These are phyloP conservation scores for Phytophthora brassicae DNA, from an alignment of 352 stramenopile species.

Conservation along the genomic window DNA sequence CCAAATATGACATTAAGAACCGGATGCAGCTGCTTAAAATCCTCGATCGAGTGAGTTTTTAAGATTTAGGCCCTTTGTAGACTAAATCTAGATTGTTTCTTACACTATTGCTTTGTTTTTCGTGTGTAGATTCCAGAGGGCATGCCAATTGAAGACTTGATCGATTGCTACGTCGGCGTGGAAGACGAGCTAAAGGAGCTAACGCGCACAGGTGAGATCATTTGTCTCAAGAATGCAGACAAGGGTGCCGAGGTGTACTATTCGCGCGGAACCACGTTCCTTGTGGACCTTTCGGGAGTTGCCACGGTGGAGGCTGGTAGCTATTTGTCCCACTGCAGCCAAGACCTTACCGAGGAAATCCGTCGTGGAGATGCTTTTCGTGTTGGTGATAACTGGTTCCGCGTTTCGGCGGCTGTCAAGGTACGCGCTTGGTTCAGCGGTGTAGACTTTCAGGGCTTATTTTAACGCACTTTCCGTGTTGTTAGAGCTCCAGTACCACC, in stretches of 20 bases:
- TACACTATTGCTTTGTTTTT: not conserved
- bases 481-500: slow-evolving; percentile 60
- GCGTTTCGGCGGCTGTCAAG: slow-evolving; percentile 77
- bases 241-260: slow-evolving; percentile 82
- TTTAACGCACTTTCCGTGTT: not conserved
- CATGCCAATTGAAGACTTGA: slow-evolving; percentile 81
- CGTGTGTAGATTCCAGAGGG: slow-evolving; percentile 67
- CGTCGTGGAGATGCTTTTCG: slow-evolving; percentile 73
- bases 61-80: too few species aligned
- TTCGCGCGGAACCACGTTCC: slow-evolving; percentile 57
- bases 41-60: slow-evolving; percentile 59
- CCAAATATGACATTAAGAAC: slow-evolving; percentile 90
- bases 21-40: slow-evolving; percentile 74
- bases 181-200: slow-evolving; percentile 80
- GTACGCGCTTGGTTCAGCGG: slow-evolving; percentile 19
- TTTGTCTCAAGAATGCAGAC: slow-evolving; percentile 84
- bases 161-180: slow-evolving; percentile 80
- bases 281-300: slow-evolving; percentile 75
- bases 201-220: slow-evolving; percentile 73
- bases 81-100: too few species aligned
- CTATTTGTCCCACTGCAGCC: slow-evolving; percentile 62
- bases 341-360: slow-evolving; percentile 72
- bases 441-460: not conserved
- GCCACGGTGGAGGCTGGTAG: slow-evolving; percentile 74
- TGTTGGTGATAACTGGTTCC: slow-evolving; percentile 82